Percentiles rank a stretch among this genome's conserved stretches.
Conservation (phyloP, 805 yeast species). For the Saccharomyces jurei region DNA sequence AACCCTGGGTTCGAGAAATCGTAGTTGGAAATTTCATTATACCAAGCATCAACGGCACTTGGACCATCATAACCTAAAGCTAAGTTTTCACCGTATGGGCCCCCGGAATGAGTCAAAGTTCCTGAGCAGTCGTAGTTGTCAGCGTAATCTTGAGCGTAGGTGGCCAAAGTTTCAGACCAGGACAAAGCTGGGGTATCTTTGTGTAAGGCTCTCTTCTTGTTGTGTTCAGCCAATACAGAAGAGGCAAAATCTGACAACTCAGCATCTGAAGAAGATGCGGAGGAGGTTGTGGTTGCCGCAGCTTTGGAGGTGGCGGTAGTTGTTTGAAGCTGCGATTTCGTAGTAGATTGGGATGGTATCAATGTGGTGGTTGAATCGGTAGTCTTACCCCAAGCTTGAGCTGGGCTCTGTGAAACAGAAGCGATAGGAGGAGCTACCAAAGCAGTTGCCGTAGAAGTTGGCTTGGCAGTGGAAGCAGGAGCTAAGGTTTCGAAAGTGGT, state of each 20-base stretch:
- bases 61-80: conserved; percentile 49
- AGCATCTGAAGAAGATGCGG: conserved; percentile 6
- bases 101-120: conserved; percentile 49
- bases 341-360: not conserved
- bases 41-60: conserved; percentile 62
- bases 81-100: conserved; percentile 62
- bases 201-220: conserved; percentile 41
- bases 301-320: conserved; percentile 18
- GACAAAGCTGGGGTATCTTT: conserved; percentile 34
- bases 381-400: not conserved
- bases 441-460: conserved; percentile 2
- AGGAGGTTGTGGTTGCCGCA: conserved; percentile 4
- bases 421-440: conserved; percentile 35
- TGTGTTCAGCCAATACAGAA: conserved; percentile 40
- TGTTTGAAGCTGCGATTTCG: conserved; percentile 3
- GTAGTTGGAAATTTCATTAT: conserved; percentile 52
- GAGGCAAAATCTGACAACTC: conserved; percentile 7
- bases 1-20: conserved; percentile 43
- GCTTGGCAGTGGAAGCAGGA: conserved; percentile 6
- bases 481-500: conserved; percentile 17
- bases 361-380: not conserved
- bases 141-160: conserved; percentile 46
- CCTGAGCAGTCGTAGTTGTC: conserved; percentile 48
- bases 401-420: conserved; percentile 29
- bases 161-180: conserved; percentile 42